A percentile compares a stretch with the other conserved stretches of the same genome.
phyloP scores from a whole-genome alignment of 371 early-diverging fungal genomes.

The Mucor lusitanicus region DNA sequence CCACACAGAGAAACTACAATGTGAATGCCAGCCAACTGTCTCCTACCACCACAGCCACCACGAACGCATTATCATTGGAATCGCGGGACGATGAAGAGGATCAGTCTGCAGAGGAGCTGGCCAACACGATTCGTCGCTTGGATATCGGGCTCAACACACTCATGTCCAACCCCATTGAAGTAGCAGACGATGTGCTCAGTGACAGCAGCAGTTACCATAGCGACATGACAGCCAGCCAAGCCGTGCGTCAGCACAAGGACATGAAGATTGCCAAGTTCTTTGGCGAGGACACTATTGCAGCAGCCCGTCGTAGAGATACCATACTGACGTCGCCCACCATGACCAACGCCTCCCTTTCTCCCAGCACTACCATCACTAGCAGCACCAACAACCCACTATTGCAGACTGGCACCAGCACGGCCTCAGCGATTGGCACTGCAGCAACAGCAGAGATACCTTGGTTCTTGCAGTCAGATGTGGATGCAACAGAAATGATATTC shows the following conservation, averaged over 20 bases:
- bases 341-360: neutral
- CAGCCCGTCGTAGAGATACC: slow-evolving; percentile 38
- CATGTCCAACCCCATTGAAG: neutral
- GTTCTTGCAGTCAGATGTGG: slow-evolving; percentile 75
- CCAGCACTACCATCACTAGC: too few relatives aligned
- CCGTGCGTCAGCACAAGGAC: slow-evolving; percentile 6
- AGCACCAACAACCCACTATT: neutral
- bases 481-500: slow-evolving; percentile 71
- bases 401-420: too few relatives aligned
- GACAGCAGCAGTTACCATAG: slow-evolving; percentile 8
- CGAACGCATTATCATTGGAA: neutral
- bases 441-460: neutral
- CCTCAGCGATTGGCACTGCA: neutral
- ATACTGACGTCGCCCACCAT: slow-evolving; percentile 12
- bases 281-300: slow-evolving; percentile 62
- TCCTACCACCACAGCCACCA: neutral
- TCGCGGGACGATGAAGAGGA: slow-evolving; percentile 11
- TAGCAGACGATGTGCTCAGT: neutral
- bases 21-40: neutral
- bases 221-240: neutral
- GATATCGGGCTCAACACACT: slow-evolving; percentile 13
- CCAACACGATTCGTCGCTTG: neutral
- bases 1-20: slow-evolving; percentile 2
- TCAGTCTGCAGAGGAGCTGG: neutral
- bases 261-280: slow-evolving; percentile 67